phyloP scores from a whole-genome alignment of 129 eudicot genomes.

The Pittosporum tobira region DNA sequence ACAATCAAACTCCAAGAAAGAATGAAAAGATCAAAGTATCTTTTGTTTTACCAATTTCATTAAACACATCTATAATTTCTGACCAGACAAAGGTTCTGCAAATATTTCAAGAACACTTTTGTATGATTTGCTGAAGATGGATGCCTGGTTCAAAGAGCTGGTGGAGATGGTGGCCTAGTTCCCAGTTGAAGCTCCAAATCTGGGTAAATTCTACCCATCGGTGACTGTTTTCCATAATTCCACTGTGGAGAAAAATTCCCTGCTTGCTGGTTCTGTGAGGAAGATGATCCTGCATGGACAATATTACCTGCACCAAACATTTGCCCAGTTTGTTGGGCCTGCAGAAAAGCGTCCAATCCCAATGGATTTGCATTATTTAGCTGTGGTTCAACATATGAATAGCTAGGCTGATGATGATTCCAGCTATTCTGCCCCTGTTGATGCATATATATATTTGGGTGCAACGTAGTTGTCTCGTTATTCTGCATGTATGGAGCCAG shows the following conservation, averaged over 20 bases:
- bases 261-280: conserved; percentile 1
- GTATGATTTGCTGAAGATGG: too few relatives aligned
- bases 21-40: too few relatives aligned
- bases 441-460: conserved; percentile 7
- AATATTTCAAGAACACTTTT: too few relatives aligned
- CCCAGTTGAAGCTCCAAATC: conserved; percentile 17
- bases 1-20: too few relatives aligned
- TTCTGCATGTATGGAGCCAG: conserved; percentile 13
- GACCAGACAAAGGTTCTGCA: too few relatives aligned
- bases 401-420: background rate
- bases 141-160: background rate
- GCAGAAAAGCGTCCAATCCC: background rate
- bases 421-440: conserved; percentile 11
- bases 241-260: background rate
- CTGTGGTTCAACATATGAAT: background rate
- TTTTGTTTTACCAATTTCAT: too few relatives aligned
- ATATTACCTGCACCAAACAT: conserved; percentile 4
- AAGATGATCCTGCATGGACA: too few relatives aligned
- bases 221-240: background rate
- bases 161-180: conserved; percentile 11
- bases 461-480: conserved; percentile 16
- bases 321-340: conserved; percentile 16
- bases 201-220: background rate
- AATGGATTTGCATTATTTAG: background rate
- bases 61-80: too few relatives aligned